phyloP scores from a whole-genome alignment of 495 filamentous ascomycete genomes.

The Penicillium pancosmium region DNA sequence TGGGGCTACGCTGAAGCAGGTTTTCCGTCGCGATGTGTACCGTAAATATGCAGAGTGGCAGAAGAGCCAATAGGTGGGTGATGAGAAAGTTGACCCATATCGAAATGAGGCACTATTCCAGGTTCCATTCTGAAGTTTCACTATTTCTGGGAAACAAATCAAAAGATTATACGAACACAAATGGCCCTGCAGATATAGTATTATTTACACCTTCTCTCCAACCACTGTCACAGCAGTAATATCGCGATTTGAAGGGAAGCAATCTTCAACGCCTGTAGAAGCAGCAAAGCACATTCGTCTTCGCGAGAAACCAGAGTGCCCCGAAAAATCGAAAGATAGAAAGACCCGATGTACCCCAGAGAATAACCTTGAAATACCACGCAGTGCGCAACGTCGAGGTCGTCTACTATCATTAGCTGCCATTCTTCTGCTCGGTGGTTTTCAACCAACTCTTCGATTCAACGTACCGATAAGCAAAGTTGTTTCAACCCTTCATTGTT shows the following conservation, averaged over 20 bases:
- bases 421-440: background rate
- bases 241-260: background rate
- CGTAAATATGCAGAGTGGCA: slow-evolving; percentile 30
- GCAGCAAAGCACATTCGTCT: slow-evolving; percentile 22
- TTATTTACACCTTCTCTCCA: background rate
- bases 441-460: background rate
- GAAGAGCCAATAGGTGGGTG: background rate
- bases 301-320: slow-evolving; percentile 24
- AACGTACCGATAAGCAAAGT: slow-evolving; percentile 79
- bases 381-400: slow-evolving; percentile 21
- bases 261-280: slow-evolving; percentile 16
- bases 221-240: background rate
- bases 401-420: slow-evolving; percentile 9
- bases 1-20: slow-evolving; percentile 40
- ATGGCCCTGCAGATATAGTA: background rate
- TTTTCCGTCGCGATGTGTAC: slow-evolving; percentile 46
- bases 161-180: background rate
- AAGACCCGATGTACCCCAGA: slow-evolving; percentile 25
- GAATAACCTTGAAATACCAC: slow-evolving; percentile 25
- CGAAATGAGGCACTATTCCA: background rate
- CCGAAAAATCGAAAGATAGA: slow-evolving; percentile 29
- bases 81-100: background rate
- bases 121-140: background rate
- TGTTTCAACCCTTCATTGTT: slow-evolving; percentile 74
- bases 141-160: background rate